Conservation (phyloP, 805 yeast genomes). For the Saccharomycopsis sp. region DNA sequence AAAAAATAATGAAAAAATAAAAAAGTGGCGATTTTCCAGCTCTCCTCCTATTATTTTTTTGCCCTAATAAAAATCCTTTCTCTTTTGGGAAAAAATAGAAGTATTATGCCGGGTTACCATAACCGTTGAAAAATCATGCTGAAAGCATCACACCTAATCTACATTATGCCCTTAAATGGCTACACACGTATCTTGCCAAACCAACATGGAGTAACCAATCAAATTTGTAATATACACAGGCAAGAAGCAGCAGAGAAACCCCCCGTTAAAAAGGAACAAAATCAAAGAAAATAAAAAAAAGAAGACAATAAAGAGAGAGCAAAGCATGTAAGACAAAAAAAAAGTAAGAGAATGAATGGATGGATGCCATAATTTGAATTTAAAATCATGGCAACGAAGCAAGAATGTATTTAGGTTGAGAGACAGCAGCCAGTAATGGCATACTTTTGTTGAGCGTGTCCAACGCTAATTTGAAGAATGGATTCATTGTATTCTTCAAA, state of each 20-base stretch:
- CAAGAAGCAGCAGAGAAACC: neutral
- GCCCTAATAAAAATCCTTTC: too few species aligned
- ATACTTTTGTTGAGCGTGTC: constrained; percentile 1
- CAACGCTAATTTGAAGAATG: neutral
- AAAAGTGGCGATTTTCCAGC: neutral
- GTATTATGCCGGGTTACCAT: too few species aligned
- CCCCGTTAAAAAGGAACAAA: neutral
- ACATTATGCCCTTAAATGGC: neutral
- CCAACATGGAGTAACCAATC: neutral
- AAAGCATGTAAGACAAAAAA: neutral
- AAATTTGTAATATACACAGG: neutral
- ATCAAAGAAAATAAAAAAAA: neutral
- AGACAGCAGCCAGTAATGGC: neutral
- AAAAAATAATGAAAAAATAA: neutral
- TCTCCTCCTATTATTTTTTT: neutral
- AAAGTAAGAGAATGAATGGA: neutral
- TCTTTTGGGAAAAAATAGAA: too few species aligned
- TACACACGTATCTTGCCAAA: neutral
- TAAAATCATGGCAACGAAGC: neutral
- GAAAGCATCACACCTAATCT: neutral
- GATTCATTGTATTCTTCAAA: constrained; percentile 1
- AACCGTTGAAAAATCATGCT: too few species aligned
- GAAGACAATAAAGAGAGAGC: neutral
- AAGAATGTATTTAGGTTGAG: neutral
- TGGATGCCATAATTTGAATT: neutral